A percentile compares a stretch with the other conserved stretches of the same genome.
phyloP scores from a whole-genome alignment of 2,329 filamentous ascomycete genomes.

The Diaporthe sp. region DNA sequence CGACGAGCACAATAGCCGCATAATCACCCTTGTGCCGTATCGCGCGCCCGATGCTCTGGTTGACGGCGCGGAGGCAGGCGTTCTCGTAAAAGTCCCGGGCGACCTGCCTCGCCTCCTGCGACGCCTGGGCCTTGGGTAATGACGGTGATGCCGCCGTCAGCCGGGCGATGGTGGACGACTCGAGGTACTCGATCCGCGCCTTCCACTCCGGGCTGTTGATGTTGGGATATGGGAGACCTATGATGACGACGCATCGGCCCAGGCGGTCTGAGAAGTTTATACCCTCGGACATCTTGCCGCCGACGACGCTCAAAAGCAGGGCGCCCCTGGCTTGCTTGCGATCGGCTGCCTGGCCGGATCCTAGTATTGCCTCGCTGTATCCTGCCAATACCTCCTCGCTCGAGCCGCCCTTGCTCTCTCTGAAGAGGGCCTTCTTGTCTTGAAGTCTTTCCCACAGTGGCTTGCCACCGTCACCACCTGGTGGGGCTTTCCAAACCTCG shows the following conservation, averaged over 20 bases:
- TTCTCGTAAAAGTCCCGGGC: slow-evolving; percentile 91
- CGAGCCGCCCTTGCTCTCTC: slow-evolving; percentile 63
- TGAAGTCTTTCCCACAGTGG: slow-evolving; percentile 69
- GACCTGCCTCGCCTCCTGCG: slow-evolving; percentile 60
- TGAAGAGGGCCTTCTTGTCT: slow-evolving; percentile 71
- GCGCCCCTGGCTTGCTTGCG: slow-evolving; percentile 66
- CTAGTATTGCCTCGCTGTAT: slow-evolving; percentile 77
- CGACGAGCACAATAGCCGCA: slow-evolving; percentile 87
- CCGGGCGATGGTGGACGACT: slow-evolving; percentile 62
- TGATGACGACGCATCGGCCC: slow-evolving; percentile 89
- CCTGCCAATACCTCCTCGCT: slow-evolving; percentile 78
- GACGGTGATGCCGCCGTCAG: slow-evolving; percentile 39
- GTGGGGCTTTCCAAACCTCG: slow-evolving; percentile 62
- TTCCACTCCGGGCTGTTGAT: slow-evolving; percentile 91
- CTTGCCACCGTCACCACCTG: slow-evolving; percentile 41
- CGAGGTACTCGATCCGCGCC: slow-evolving; percentile 88
- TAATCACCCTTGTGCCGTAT: slow-evolving; percentile 92
- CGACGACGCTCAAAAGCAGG: slow-evolving; percentile 88
- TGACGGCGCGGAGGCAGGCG: slow-evolving; percentile 94
- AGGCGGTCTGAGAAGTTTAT: slow-evolving; percentile 97
- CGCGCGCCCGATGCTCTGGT: slow-evolving; percentile 93
- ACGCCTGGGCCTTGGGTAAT: slow-evolving; percentile 43
- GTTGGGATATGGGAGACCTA: slow-evolving; percentile 94
- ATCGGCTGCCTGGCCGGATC: slow-evolving; percentile 46
- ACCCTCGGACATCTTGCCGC: slow-evolving; percentile 94